Conservation (phyloP, 2,329 filamentous ascomycete species). For the Aspergillus quadricinctus region DNA sequence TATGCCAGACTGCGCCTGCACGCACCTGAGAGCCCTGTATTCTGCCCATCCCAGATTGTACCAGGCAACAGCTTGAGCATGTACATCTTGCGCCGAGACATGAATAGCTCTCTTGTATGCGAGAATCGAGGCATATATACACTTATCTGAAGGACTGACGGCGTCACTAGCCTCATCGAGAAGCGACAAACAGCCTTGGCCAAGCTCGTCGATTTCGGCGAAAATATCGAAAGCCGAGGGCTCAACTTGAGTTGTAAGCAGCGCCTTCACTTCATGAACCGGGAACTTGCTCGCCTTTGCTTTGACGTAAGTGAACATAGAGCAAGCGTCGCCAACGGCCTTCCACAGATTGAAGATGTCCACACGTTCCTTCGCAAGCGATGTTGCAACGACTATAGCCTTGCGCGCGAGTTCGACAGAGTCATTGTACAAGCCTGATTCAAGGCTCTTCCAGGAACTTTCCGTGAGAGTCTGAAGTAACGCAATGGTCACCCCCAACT, state of each 20-base stretch:
- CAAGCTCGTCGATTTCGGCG: constrained; percentile 64
- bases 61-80: constrained; percentile 92
- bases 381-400: constrained; percentile 63
- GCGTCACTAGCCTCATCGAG: constrained; percentile 27
- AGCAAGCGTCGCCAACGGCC: constrained; percentile 80
- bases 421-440: constrained; percentile 82
- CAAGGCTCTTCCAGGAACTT: constrained; percentile 69
- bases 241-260: constrained; percentile 54
- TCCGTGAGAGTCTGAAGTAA: constrained; percentile 85
- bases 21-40: constrained; percentile 69
- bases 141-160: constrained; percentile 44
- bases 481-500: constrained; percentile 84
- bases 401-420: constrained; percentile 66
- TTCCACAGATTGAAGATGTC: constrained; percentile 95
- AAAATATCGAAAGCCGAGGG: constrained; percentile 57
- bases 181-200: constrained; percentile 35
- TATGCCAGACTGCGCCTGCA: constrained; percentile 41
- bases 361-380: constrained; percentile 57
- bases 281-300: constrained; percentile 63
- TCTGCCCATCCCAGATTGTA: constrained; percentile 97
- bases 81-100: constrained; percentile 65
- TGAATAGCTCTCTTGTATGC: constrained; percentile 83
- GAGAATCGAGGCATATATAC: constrained; percentile 69
- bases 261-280: constrained; percentile 46
- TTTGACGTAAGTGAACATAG: constrained; percentile 76